These are phyloP conservation scores for Oryza brachyantha DNA, from an alignment of 176 grass and related monocot species.

Conservation along the genomic window DNA sequence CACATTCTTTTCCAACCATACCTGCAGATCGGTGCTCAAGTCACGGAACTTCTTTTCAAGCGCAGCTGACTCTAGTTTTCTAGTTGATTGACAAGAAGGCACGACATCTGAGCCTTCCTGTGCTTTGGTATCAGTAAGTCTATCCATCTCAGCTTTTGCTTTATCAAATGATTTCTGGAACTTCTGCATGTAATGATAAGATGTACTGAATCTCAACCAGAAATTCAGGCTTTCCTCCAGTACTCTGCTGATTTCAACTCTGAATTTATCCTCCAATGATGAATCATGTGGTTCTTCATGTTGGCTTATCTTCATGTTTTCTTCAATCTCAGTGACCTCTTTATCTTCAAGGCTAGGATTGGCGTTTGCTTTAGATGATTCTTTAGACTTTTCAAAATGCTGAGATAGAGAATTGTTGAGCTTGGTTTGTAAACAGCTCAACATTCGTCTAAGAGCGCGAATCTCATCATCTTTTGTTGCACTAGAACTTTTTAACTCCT, in stretches of 20 bases:
- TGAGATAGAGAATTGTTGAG: slow-evolving; percentile 36
- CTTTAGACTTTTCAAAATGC: slow-evolving; percentile 33
- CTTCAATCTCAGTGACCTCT: slow-evolving; percentile 42
- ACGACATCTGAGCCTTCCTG: slow-evolving; percentile 17
- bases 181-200: slow-evolving; percentile 61
- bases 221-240: slow-evolving; percentile 67
- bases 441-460: slow-evolving; percentile 50
- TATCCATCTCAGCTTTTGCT: slow-evolving; percentile 47
- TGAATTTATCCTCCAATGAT: slow-evolving; percentile 56
- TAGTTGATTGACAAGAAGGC: slow-evolving; percentile 30
- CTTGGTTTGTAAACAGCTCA: slow-evolving; percentile 61
- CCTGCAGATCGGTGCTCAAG: slow-evolving; percentile 69
- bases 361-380: slow-evolving; percentile 37
- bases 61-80: slow-evolving; percentile 43
- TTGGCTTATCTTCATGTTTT: slow-evolving; percentile 51
- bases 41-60: slow-evolving; percentile 65
- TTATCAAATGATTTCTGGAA: slow-evolving; percentile 61
- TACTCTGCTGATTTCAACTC: slow-evolving; percentile 55
- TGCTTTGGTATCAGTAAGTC: slow-evolving; percentile 36
- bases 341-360: slow-evolving; percentile 31
- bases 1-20: slow-evolving; percentile 77
- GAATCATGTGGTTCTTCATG: slow-evolving; percentile 24
- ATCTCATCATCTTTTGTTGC: slow-evolving; percentile 66
- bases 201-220: slow-evolving; percentile 74
- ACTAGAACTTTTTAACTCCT: slow-evolving; percentile 54